Evolutionary conservation across 208 protist genomes (phyloP).

Genomic region (Trypanosoma congolense): DNA sequence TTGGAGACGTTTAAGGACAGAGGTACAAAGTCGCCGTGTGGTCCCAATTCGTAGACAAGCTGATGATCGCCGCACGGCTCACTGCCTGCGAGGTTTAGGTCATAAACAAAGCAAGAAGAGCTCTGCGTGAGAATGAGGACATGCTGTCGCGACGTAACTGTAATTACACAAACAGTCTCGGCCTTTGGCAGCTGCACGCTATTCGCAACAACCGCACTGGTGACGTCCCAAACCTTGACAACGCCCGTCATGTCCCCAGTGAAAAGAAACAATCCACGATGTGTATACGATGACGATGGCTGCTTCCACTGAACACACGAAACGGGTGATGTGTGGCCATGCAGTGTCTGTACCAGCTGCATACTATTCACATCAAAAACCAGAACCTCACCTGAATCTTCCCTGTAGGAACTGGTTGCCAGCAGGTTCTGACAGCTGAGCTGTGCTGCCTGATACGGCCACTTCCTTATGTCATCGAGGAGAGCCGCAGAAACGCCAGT

Average conservation of each 20-base stretch:
- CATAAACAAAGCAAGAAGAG: conserved; percentile 56
- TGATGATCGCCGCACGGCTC: conserved; percentile 19
- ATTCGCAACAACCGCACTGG: conserved; percentile 50
- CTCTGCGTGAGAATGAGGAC: conserved; percentile 53
- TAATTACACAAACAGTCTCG: conserved; percentile 35
- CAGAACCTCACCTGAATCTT: conserved; percentile 45
- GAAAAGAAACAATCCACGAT: conserved; percentile 60
- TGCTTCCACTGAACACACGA: conserved; percentile 66
- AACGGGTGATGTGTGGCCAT: conserved; percentile 43
- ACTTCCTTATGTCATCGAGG: conserved; percentile 21
- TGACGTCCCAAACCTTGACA: conserved; percentile 75
- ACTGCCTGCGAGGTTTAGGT: conserved; percentile 47
- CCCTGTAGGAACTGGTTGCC: conserved; percentile 44
- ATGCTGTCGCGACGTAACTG: conserved; percentile 45
- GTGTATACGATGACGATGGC: conserved; percentile 48
- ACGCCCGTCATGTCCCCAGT: conserved; percentile 46
- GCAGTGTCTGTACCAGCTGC: conserved; percentile 71
- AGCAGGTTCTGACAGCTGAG: conserved; percentile 69
- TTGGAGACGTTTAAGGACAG: conserved; percentile 32
- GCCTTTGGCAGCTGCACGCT: conserved; percentile 40
- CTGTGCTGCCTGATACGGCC: conserved; percentile 46
- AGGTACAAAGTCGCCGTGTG: conserved; percentile 1
- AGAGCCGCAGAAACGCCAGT: conserved; percentile 1
- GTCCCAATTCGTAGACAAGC: conserved; percentile 3
- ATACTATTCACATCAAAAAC: conserved; percentile 75